Evolutionary conservation across 2,329 filamentous ascomycete species (phyloP).

Genomic region (Pseudocercospora ulei): DNA sequence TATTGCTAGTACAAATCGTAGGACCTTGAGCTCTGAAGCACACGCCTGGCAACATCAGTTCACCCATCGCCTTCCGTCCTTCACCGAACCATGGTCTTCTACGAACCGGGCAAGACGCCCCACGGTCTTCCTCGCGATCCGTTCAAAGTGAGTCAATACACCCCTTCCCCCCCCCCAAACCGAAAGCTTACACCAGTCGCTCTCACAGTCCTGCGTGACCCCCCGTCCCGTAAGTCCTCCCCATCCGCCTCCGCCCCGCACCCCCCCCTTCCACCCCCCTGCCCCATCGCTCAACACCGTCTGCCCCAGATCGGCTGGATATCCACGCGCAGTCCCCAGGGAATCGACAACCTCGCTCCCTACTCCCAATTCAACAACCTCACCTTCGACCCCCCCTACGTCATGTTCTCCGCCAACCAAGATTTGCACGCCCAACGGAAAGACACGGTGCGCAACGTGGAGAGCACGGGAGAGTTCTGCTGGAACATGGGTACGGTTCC

Average conservation of each 20-base stretch:
- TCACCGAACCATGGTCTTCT: constrained; percentile 39
- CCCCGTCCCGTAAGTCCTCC: constrained; percentile 46
- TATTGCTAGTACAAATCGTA: too few relatives aligned
- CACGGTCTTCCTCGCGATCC: constrained; percentile 48
- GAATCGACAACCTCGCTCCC: constrained; percentile 49
- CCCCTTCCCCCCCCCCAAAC: not conserved
- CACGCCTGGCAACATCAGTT: too few relatives aligned
- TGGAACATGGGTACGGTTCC: too few relatives aligned
- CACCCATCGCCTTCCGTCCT: too few relatives aligned
- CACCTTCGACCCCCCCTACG: constrained; percentile 53
- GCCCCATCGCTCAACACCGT: not conserved
- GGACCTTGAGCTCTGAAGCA: too few relatives aligned
- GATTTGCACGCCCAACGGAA: not conserved
- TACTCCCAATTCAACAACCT: constrained; percentile 56
- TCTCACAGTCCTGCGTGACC: constrained; percentile 46
- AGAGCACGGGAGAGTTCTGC: constrained; percentile 42
- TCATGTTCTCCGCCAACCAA: constrained; percentile 45
- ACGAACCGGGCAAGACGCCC: constrained; percentile 45
- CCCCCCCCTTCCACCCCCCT: not conserved
- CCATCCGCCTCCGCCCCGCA: too few relatives aligned
- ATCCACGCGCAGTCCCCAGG: constrained; percentile 44
- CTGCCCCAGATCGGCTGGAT: constrained; percentile 48
- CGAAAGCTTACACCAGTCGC: not conserved
- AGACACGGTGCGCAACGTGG: constrained; percentile 31
- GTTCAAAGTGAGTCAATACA: constrained; percentile 42